Evolutionary conservation across 2,329 filamentous ascomycete genomes (phyloP).

Genomic region (Aspergillus caelatus): DNA sequence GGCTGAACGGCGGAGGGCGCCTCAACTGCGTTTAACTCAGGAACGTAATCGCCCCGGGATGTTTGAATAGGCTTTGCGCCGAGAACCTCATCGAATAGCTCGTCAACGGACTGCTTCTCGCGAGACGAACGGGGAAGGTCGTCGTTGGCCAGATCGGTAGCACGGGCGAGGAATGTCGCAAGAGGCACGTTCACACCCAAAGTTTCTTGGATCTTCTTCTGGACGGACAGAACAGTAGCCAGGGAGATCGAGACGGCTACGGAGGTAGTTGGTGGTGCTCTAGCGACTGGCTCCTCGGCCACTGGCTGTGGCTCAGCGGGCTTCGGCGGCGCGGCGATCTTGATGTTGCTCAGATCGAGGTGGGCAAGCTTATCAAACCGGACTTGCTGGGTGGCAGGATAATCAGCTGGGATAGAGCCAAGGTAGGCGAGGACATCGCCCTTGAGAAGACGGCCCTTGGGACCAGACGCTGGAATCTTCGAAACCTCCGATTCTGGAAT

Average conservation of each 20-base stretch:
- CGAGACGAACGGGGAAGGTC: slow-evolving; percentile 71
- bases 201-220: slow-evolving; percentile 75
- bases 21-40: slow-evolving; percentile 66
- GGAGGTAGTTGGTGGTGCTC: slow-evolving; percentile 34
- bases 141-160: slow-evolving; percentile 84
- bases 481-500: slow-evolving; percentile 73
- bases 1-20: slow-evolving; percentile 32
- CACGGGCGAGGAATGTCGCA: slow-evolving; percentile 82
- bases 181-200: slow-evolving; percentile 81
- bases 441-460: slow-evolving; percentile 86
- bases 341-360: slow-evolving; percentile 94
- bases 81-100: slow-evolving; percentile 87
- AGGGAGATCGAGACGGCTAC: slow-evolving; percentile 78
- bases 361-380: slow-evolving; percentile 76
- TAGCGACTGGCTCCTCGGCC: slow-evolving; percentile 29
- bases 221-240: slow-evolving; percentile 74
- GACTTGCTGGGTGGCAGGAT: slow-evolving; percentile 70
- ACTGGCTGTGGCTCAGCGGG: slow-evolving; percentile 36
- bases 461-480: slow-evolving; percentile 85
- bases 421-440: slow-evolving; percentile 92
- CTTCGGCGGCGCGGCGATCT: slow-evolving; percentile 61
- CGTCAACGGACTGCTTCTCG: slow-evolving; percentile 70
- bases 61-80: slow-evolving; percentile 54
- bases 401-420: slow-evolving; percentile 72
- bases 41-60: slow-evolving; percentile 67